These are phyloP conservation scores for Torulaspora pretoriensis DNA, from an alignment of 1,139 yeast species.

Conservation along the genomic window DNA sequence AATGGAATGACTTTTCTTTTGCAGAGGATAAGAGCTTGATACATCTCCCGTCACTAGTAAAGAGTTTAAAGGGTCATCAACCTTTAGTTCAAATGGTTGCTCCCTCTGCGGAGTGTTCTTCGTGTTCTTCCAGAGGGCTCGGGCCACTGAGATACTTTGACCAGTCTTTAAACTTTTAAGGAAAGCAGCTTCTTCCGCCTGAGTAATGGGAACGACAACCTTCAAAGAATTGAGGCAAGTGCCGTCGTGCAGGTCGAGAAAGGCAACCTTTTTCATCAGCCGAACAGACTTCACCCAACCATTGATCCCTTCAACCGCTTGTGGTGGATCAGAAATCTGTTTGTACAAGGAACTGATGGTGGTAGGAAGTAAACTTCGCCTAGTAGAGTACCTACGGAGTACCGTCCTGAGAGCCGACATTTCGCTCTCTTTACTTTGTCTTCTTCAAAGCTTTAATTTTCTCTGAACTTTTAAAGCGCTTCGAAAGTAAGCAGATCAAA, in stretches of 20 bases:
- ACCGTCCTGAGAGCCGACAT: background rate
- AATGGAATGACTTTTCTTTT: slow-evolving; percentile 67
- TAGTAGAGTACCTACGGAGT: slow-evolving; percentile 4
- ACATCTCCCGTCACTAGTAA: slow-evolving; percentile 52
- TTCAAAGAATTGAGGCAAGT: slow-evolving; percentile 52
- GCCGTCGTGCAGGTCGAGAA: slow-evolving; percentile 79
- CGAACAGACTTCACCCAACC: slow-evolving; percentile 82
- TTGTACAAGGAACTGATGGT: slow-evolving; percentile 17
- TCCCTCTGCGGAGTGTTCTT: slow-evolving; percentile 32
- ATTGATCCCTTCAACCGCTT: slow-evolving; percentile 19
- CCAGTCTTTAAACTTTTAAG: slow-evolving; percentile 40
- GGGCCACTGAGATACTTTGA: slow-evolving; percentile 37
- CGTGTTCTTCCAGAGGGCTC: slow-evolving; percentile 31
- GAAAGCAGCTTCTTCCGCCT: slow-evolving; percentile 23
- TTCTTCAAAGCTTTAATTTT: background rate
- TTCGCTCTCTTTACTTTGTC: background rate
- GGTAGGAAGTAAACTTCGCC: slow-evolving; percentile 5
- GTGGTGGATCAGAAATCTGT: slow-evolving; percentile 9
- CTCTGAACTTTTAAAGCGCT: background rate
- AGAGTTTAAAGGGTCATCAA: slow-evolving; percentile 30
- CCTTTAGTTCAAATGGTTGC: slow-evolving; percentile 47
- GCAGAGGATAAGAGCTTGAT: slow-evolving; percentile 68
- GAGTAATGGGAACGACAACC: slow-evolving; percentile 49
- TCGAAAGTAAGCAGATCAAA: background rate
- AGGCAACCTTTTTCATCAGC: slow-evolving; percentile 68